Conservation (phyloP, 305 asterid species). For the Fraxinus sp. region DNA sequence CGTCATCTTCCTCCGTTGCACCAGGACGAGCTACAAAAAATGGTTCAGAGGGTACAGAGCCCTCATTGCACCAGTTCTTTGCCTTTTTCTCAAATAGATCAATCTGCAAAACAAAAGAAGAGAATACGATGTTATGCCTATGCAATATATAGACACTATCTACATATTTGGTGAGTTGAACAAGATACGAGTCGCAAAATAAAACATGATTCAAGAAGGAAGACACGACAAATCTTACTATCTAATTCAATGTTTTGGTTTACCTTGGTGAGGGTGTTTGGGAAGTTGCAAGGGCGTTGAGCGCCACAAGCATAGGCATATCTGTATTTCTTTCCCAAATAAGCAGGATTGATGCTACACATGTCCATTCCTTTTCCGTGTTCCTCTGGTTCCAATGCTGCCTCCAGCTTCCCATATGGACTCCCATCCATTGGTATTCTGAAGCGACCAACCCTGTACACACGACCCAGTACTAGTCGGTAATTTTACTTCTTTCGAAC, state of each 20-base stretch:
- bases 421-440: constrained; percentile 81
- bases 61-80: constrained; percentile 78
- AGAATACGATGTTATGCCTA: background rate
- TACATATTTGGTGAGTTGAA: background rate
- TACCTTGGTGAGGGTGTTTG: constrained; percentile 92
- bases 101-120: constrained; percentile 26
- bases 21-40: constrained; percentile 83
- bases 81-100: constrained; percentile 65
- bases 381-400: constrained; percentile 84
- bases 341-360: constrained; percentile 81
- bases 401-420: constrained; percentile 62
- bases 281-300: constrained; percentile 88
- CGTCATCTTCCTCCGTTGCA: constrained; percentile 79
- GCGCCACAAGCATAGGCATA: constrained; percentile 97
- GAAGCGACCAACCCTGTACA: constrained; percentile 76
- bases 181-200: background rate
- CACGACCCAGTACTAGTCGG: background rate
- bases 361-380: constrained; percentile 93
- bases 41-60: constrained; percentile 87
- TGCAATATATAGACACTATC: background rate
- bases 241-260: background rate
- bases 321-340: constrained; percentile 71
- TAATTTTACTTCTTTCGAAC: background rate
- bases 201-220: background rate
- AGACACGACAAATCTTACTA: background rate